Evolutionary conservation across 345 rosid genomes (phyloP), one percentile per base, ranked within the genome.

Genomic region (Salix purpurea): DNA sequence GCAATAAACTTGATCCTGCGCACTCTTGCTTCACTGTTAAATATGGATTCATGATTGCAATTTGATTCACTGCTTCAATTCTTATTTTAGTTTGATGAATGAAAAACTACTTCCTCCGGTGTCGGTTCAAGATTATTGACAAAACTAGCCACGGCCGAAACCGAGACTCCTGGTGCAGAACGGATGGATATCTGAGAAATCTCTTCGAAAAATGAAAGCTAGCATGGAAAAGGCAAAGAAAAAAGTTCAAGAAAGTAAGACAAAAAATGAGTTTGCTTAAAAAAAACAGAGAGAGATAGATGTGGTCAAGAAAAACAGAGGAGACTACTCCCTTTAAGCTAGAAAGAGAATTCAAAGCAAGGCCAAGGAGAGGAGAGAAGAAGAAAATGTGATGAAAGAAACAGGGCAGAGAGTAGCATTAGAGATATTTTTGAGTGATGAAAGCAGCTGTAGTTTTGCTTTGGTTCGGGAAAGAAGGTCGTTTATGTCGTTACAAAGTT

Each of bases 1-100:
- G 82, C 5, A 78, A 75, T 13, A 80, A 81, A 16, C 79, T 80
- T 21, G 78, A 73, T 14, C 81, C 89, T 4, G 23, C 39, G 40
- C 65, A 79, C 83, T 91, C 93, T 66, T 82, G 83, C 75, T 86
- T 91, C n/a, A 85, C 86, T 0, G 32, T 58, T 37, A 73, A 76
- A 71, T 46, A 79, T 3, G 88, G 89, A 81, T 86, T 85, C 93
- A 91, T 88, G n/a, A 13, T 54, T 66, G 14, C 67, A 66, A 34
- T 37, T 37, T 7, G 10, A 14, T n/a, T 44, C 39, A 48, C 23
- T 26, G 11, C 19, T n/a, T 67, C 40, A 12, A 4, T 58, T 58
- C 15, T 12, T 39, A 14, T 30, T 6, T 1, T 23, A 39, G 23
- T 61, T 24, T 73, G n/a, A 8, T 15, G 36, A 10, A 4, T 5